Evolutionary conservation across 257 asterid genomes (phyloP).

Genomic region (Vinca minor): DNA sequence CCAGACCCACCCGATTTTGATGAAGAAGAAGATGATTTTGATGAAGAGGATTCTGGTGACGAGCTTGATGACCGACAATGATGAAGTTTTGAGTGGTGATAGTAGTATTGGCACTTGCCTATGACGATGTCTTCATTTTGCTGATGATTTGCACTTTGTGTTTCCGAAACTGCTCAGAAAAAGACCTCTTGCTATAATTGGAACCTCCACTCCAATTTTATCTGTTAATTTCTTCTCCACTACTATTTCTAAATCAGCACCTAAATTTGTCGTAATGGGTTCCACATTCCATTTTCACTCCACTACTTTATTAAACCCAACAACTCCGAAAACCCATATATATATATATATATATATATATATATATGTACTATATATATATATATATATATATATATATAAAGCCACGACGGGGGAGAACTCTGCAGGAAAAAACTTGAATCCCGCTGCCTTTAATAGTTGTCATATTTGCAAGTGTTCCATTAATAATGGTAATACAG

Average conservation of each 20-base stretch:
- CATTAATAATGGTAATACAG: slow-evolving; percentile 9
- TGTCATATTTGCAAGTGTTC: slow-evolving; percentile 38
- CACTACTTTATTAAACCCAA: too few species aligned
- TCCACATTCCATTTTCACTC: slow-evolving; percentile 22
- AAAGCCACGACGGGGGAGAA: slow-evolving; percentile 7
- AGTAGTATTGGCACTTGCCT: slow-evolving; percentile 16
- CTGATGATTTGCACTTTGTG: slow-evolving; percentile 41
- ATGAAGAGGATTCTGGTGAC: background rate
- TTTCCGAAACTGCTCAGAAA: slow-evolving; percentile 41
- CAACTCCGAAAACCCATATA: slow-evolving; percentile 1
- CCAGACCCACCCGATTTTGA: too few species aligned
- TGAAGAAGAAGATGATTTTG: slow-evolving; percentile 8
- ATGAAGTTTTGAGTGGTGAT: slow-evolving; percentile 8
- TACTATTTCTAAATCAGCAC: slow-evolving; percentile 8
- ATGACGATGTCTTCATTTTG: slow-evolving; percentile 9
- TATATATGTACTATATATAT: too few species aligned
- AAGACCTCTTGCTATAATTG: slow-evolving; percentile 15
- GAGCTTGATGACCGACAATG: slow-evolving; percentile 12
- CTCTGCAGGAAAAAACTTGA: too few species aligned
- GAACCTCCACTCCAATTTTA: slow-evolving; percentile 19
- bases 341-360: too few species aligned
- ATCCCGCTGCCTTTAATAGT: slow-evolving; percentile 11
- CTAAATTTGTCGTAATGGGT: too few species aligned
- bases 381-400: too few species aligned
- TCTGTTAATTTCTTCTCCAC: slow-evolving; percentile 13